A percentile compares a stretch with the other conserved stretches of the same genome.
Conservation (phyloP, 2,329 filamentous ascomycete genomes). For the Cercospora canescens region DNA sequence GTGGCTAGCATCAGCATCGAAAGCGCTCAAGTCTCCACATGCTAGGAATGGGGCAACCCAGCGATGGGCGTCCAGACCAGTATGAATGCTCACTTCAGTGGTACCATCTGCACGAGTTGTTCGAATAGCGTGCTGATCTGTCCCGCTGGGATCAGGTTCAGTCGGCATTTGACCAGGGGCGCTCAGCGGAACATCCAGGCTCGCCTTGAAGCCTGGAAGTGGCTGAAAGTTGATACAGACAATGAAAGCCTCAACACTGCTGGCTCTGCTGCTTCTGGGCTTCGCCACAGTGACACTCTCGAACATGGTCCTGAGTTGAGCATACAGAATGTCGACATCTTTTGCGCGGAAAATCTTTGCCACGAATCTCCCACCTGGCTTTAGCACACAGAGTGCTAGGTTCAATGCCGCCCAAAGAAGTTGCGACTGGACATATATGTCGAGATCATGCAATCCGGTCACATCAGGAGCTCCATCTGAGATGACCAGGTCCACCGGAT, state of each 20-base stretch:
- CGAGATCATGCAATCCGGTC: slow-evolving; percentile 92
- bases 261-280: slow-evolving; percentile 89
- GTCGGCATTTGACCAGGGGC: slow-evolving; percentile 36
- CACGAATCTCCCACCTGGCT: slow-evolving; percentile 92
- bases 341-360: slow-evolving; percentile 96
- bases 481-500: slow-evolving; percentile 88
- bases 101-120: slow-evolving; percentile 48
- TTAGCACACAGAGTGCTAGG: slow-evolving; percentile 86
- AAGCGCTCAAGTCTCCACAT: slow-evolving; percentile 93
- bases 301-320: slow-evolving; percentile 91
- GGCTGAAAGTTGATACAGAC: slow-evolving; percentile 89
- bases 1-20: slow-evolving; percentile 95
- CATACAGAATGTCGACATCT: slow-evolving; percentile 93
- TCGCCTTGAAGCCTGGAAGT: slow-evolving; percentile 72
- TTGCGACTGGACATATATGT: slow-evolving; percentile 97
- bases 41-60: slow-evolving; percentile 97
- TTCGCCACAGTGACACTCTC: slow-evolving; percentile 86
- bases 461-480: slow-evolving; percentile 96
- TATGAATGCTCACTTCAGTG: slow-evolving; percentile 48
- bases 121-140: slow-evolving; percentile 22
- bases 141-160: neutral
- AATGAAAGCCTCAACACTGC: slow-evolving; percentile 94
- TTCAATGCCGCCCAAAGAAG: slow-evolving; percentile 92
- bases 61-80: slow-evolving; percentile 40
- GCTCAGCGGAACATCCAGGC: slow-evolving; percentile 72